These are phyloP conservation scores for Melanogaster broomeanus DNA, from an alignment of 768 basidiomycete genomes.

Conservation along the genomic window DNA sequence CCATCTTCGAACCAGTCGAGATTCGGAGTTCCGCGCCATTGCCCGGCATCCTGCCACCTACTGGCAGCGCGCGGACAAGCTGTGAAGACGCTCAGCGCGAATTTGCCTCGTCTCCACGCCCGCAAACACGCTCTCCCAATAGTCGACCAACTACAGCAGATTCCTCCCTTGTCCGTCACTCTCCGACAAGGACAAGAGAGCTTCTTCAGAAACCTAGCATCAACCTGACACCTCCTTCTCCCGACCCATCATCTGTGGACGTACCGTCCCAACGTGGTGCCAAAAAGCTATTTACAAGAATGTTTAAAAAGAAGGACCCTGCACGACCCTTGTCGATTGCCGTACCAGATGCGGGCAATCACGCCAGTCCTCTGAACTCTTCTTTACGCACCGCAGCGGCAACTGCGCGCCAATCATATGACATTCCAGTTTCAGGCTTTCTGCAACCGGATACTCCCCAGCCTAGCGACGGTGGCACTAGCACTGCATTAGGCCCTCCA, in stretches of 20 bases:
- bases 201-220: constrained; percentile 8
- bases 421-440: constrained; percentile 10
- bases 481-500: constrained; percentile 38
- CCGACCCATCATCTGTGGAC: constrained; percentile 15
- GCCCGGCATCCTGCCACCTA: constrained; percentile 7
- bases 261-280: constrained; percentile 42
- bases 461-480: constrained; percentile 13
- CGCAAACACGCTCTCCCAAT: not conserved
- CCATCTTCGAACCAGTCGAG: constrained; percentile 79
- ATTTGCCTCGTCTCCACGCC: constrained; percentile 10
- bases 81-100: constrained; percentile 25
- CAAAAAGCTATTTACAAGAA: constrained; percentile 64
- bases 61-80: constrained; percentile 30
- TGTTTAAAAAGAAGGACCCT: constrained; percentile 63
- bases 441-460: constrained; percentile 7
- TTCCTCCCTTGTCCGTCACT: constrained; percentile 4
- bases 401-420: constrained; percentile 12
- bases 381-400: not conserved
- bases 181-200: not conserved
- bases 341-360: constrained; percentile 29
- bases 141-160: constrained; percentile 13
- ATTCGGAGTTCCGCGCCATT: constrained; percentile 46
- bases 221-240: constrained; percentile 16
- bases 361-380: constrained; percentile 17
- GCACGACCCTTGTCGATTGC: constrained; percentile 19